Base-by-base conservation (phyloP, 2,329 filamentous ascomycete genomes). In the Colletotrichum gloeosporioides region DNA sequence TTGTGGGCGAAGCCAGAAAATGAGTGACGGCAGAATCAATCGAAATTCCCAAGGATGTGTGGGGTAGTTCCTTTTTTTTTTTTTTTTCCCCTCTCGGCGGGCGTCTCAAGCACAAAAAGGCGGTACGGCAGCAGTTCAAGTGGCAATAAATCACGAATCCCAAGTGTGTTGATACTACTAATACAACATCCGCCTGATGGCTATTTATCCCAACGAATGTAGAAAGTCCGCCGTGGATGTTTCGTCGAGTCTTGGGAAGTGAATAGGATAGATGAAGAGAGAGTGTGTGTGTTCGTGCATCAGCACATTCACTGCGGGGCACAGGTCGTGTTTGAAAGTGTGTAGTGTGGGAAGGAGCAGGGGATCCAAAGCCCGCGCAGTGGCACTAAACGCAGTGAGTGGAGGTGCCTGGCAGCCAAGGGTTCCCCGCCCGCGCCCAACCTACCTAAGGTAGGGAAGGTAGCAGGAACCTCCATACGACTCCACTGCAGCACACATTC, bases 251-350 rank as follows among this genome's bases (percentile, higher is more conserved):
- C n/a, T 36, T 10, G 31, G 9, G 6, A n/a, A 18, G 49, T 68
- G n/a, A 57, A 55, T 57, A 53, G 29, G 15, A 57, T n/a, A 59
- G 27, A 36, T 36, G 18, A n/a, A 36, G 32, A 53, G 69, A 53
- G 49, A 69, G n/a, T 22, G 39, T n/a, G 36, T 7, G n/a, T 22
- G 22, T 22, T n/a, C 44, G 44, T 22, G 22, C 44, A 22, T 53
- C 44, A 53, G 44, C 44, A 53, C 44, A 63, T 67, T 75, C 73
- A 67, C 69, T 76, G 73, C 73, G 73, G 73, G 73, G 73, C 73
- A 64, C 63, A 34, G 34, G 36, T 68, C 53, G 25, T 32, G 29
- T 53, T 53, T 53, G 44, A 53, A 53, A 53, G 44, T 53, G 44
- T 22, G 44, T n/a, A 53, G 44, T 49, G 44, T 53, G 44, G 44